Conservation (phyloP, 2,329 filamentous ascomycete genomes). For the Trichophyton simii region DNA sequence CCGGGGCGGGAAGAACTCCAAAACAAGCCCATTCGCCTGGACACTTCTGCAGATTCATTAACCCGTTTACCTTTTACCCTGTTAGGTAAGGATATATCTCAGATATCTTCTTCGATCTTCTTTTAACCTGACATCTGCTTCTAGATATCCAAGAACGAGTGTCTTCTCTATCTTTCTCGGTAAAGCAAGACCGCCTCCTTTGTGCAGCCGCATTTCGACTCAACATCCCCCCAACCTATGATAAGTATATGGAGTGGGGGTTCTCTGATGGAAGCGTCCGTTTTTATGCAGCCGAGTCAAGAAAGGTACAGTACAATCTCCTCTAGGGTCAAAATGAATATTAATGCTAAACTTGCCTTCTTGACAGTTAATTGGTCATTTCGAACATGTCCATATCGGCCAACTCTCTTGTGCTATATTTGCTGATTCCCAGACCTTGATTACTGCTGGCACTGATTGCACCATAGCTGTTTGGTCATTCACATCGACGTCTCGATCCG, state of each 20-base stretch:
- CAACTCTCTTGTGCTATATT: constrained; percentile 75
- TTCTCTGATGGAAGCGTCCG: constrained; percentile 86
- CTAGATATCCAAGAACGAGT: constrained; percentile 63
- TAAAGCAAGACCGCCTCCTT: constrained; percentile 69
- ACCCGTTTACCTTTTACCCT: constrained; percentile 68
- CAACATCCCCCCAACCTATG: constrained; percentile 73
- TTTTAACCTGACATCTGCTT: constrained; percentile 9
- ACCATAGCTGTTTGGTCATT: constrained; percentile 77
- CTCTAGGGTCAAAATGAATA: not conserved
- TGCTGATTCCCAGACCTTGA: constrained; percentile 76
- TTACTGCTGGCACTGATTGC: constrained; percentile 87
- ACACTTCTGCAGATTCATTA: constrained; percentile 63
- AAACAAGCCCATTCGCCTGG: constrained; percentile 56
- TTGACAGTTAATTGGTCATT: constrained; percentile 58
- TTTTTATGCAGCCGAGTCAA: constrained; percentile 75
- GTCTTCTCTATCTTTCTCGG: constrained; percentile 61
- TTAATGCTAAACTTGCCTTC: not conserved
- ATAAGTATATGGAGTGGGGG: constrained; percentile 92
- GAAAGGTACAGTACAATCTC: constrained; percentile 43
- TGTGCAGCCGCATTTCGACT: constrained; percentile 74
- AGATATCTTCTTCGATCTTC: not conserved
- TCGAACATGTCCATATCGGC: constrained; percentile 86
- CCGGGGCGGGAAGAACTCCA: constrained; percentile 58
- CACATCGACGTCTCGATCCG: constrained; percentile 50
- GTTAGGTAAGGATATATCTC: constrained; percentile 39